Evolutionary conservation across 768 basidiomycete species (phyloP).

Genomic region (Boletus barrowsii): DNA sequence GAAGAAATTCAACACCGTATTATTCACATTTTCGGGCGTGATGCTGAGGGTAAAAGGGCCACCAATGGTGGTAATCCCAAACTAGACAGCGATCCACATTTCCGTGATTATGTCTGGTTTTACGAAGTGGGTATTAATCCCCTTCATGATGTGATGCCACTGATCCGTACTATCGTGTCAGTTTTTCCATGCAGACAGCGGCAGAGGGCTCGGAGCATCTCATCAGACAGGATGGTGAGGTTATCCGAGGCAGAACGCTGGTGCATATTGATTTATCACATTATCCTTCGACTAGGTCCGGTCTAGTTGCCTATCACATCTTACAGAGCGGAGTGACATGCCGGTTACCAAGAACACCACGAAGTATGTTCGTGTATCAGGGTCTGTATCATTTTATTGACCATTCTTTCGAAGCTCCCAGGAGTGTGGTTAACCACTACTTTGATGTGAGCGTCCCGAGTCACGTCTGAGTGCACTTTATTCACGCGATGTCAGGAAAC

Average conservation of each 20-base stretch:
- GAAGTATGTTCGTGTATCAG: conserved; percentile 54
- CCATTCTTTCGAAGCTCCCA: conserved; percentile 56
- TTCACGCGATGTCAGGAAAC: conserved; percentile 51
- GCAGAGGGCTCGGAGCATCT: conserved; percentile 91
- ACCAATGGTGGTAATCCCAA: conserved; percentile 88
- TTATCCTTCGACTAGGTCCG: conserved; percentile 53
- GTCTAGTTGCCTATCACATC: conserved; percentile 87
- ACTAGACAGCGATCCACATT: conserved; percentile 89
- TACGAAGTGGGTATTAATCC: conserved; percentile 61
- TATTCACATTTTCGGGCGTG: conserved; percentile 97
- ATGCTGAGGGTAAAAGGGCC: conserved; percentile 80
- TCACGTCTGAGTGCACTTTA: neutral
- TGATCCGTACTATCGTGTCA: conserved; percentile 28
- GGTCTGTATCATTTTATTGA: conserved; percentile 1
- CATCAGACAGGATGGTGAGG: conserved; percentile 96
- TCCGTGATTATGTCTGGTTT: conserved; percentile 96
- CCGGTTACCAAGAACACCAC: conserved; percentile 89
- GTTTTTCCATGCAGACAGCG: conserved; percentile 95
- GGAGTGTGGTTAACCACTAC: conserved; percentile 85
- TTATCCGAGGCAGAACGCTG: neutral
- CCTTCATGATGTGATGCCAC: neutral
- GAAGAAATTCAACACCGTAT: conserved; percentile 99
- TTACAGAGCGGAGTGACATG: conserved; percentile 87
- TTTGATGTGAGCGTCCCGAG: conserved; percentile 69
- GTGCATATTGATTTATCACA: neutral